Evolutionary conservation across 495 filamentous ascomycete species (phyloP).

Genomic region (Xylaria bambusicola): DNA sequence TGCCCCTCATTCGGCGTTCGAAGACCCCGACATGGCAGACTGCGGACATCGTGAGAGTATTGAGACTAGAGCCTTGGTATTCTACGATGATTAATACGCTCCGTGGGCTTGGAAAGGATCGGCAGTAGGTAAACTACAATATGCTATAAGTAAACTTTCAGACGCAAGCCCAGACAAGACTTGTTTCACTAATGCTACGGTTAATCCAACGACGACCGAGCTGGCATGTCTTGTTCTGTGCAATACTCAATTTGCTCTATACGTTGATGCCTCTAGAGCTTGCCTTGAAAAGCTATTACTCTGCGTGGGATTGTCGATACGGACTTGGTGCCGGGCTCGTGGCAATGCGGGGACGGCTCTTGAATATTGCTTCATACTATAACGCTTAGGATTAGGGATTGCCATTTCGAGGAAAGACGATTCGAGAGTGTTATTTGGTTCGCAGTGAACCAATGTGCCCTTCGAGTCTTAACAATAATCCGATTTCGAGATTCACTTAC

Average conservation of each 20-base stretch:
- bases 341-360: slow-evolving; percentile 76
- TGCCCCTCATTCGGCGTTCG: slow-evolving; percentile 64
- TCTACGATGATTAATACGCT: slow-evolving; percentile 31
- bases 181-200: too few species aligned
- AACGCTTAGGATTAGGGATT: not conserved
- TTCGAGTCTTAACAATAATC: not conserved
- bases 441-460: not conserved
- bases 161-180: too few species aligned
- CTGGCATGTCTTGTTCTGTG: too few species aligned
- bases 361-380: slow-evolving; percentile 78
- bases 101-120: not conserved
- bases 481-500: slow-evolving; percentile 23
- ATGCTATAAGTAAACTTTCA: not conserved
- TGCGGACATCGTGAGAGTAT: slow-evolving; percentile 69
- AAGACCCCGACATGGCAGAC: slow-evolving; percentile 50
- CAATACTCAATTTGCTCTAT: too few species aligned
- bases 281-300: not conserved
- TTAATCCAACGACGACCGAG: too few species aligned
- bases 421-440: too few species aligned
- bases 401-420: not conserved
- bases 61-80: slow-evolving; percentile 61
- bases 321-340: slow-evolving; percentile 71
- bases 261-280: too few species aligned
- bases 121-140: not conserved
- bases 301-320: slow-evolving; percentile 1